These are phyloP conservation scores for Podospora appendiculata DNA, from an alignment of 495 filamentous ascomycete species.

Conservation along the genomic window DNA sequence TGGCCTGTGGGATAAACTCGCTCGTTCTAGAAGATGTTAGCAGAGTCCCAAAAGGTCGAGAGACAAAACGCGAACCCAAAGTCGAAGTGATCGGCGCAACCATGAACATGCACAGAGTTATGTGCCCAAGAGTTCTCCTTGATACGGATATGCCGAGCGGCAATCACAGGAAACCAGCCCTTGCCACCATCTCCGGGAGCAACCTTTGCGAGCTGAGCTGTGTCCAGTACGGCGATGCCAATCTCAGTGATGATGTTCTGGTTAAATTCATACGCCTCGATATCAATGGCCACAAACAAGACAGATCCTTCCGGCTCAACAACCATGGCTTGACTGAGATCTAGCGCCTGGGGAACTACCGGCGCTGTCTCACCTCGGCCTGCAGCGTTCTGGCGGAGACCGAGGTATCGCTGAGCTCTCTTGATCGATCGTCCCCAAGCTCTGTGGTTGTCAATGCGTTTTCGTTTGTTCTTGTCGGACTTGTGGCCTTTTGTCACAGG, in stretches of 20 bases:
- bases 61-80: conserved; percentile 51
- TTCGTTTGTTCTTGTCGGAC: conserved; percentile 36
- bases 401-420: conserved; percentile 61
- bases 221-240: conserved; percentile 79
- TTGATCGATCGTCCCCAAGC: conserved; percentile 44
- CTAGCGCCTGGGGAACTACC: background rate
- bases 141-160: conserved; percentile 68
- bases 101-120: conserved; percentile 58
- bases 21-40: conserved; percentile 24
- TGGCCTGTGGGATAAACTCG: conserved; percentile 14
- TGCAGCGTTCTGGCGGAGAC: conserved; percentile 37
- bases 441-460: conserved; percentile 37
- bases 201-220: conserved; percentile 41
- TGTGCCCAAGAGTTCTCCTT: conserved; percentile 53
- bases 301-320: conserved; percentile 41
- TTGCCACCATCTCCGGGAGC: conserved; percentile 51
- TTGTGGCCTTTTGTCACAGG: conserved; percentile 9
- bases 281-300: conserved; percentile 71
- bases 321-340: conserved; percentile 17
- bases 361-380: background rate
- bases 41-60: conserved; percentile 15
- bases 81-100: conserved; percentile 66
- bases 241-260: conserved; percentile 68
- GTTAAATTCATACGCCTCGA: conserved; percentile 70
- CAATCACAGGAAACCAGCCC: conserved; percentile 59